A percentile compares a stretch with the other conserved stretches of the same genome.
These are phyloP conservation scores for Solanum virginianum DNA, from an alignment of 257 asterid species.

Conservation along the genomic window DNA sequence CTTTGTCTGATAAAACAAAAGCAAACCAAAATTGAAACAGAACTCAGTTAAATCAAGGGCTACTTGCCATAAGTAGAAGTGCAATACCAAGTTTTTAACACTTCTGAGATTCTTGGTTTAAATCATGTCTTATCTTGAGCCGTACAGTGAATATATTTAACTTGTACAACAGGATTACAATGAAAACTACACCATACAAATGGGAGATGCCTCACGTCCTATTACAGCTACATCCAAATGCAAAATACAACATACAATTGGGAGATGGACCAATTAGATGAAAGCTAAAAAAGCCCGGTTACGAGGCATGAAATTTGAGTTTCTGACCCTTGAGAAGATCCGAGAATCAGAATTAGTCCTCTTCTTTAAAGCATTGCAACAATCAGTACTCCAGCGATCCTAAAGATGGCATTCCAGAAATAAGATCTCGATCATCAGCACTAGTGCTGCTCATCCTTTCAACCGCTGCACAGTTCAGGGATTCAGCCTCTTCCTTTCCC, in stretches of 20 bases:
- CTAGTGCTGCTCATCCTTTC: conserved; percentile 28
- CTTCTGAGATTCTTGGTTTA: not conserved
- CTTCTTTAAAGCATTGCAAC: not conserved
- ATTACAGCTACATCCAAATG: not conserved
- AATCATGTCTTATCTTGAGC: not conserved
- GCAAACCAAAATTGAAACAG: not conserved
- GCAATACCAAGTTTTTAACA: not conserved
- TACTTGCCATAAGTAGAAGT: not conserved
- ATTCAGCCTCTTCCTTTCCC: conserved; percentile 59
- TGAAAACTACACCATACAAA: not conserved
- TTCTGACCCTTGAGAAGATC: not conserved
- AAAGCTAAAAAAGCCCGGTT: not conserved
- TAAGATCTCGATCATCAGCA: conserved; percentile 41
- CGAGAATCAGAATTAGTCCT: not conserved
- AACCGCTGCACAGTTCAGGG: conserved; percentile 27
- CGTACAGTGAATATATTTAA: not conserved
- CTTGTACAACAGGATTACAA: not conserved
- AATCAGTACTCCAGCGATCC: conserved; percentile 59
- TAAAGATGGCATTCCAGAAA: conserved; percentile 45
- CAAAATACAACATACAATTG: not conserved
- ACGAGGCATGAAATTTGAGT: not conserved
- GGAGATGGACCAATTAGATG: not conserved
- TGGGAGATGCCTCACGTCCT: not conserved
- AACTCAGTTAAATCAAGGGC: not conserved
- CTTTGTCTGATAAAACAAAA: not conserved